A percentile compares a stretch with the other conserved stretches of the same genome.
Evolutionary conservation across 768 basidiomycete genomes (phyloP).

Genomic region (Trametes coccinea): DNA sequence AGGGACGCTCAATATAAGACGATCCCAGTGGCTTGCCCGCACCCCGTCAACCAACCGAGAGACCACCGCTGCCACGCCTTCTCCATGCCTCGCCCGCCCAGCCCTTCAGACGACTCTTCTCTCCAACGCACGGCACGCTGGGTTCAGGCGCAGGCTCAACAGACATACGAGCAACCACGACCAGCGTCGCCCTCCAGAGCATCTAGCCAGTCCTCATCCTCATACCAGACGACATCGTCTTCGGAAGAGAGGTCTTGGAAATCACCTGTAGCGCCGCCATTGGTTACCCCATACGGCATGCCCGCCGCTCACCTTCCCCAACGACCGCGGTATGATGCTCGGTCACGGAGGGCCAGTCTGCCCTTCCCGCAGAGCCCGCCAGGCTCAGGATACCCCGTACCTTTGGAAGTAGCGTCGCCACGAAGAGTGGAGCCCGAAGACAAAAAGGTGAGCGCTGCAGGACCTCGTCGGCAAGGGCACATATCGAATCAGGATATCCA

Average conservation of each 20-base stretch:
- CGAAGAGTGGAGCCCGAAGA: conserved; percentile 6
- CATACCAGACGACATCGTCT: conserved; percentile 28
- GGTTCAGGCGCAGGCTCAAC: conserved; percentile 27
- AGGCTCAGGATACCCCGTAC: conserved; percentile 28
- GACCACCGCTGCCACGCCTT: neutral
- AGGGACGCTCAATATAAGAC: conserved; percentile 12
- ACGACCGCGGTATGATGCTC: conserved; percentile 14
- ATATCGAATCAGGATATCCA: conserved; percentile 5
- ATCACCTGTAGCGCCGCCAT: conserved; percentile 13
- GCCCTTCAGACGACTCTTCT: conserved; percentile 16
- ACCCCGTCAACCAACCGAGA: conserved; percentile 2
- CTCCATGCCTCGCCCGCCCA: conserved; percentile 15
- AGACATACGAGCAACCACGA: conserved; percentile 21
- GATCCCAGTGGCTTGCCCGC: neutral
- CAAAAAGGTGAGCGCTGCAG: conserved; percentile 16
- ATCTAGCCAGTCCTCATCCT: conserved; percentile 15
- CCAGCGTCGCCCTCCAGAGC: conserved; percentile 11
- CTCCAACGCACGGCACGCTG: conserved; percentile 26
- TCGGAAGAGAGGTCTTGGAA: conserved; percentile 22
- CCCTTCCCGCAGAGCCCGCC: conserved; percentile 32
- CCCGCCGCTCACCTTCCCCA: conserved; percentile 7
- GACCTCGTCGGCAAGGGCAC: neutral
- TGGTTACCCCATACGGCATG: conserved; percentile 2
- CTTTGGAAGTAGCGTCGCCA: conserved; percentile 25
- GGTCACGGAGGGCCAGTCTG: conserved; percentile 15